Percentiles rank a stretch among this genome's conserved stretches.
phyloP scores from a whole-genome alignment of 805 yeast species.

The Nakazawaea ernobii region DNA sequence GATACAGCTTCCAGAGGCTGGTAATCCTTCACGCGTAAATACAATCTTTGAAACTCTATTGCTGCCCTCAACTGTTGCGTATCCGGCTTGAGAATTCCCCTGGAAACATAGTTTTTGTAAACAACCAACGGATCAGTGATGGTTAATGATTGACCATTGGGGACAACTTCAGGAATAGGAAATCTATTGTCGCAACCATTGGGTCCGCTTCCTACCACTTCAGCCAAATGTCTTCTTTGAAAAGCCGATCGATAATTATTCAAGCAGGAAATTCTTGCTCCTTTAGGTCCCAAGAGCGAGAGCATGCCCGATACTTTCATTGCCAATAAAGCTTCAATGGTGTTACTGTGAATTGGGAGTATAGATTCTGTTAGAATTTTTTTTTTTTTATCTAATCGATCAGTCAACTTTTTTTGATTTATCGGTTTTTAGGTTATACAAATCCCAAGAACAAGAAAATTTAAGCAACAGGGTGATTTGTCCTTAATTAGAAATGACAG shows the following conservation, averaged over 20 bases:
- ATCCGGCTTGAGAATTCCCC: constrained; percentile 50
- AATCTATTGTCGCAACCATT: constrained; percentile 19
- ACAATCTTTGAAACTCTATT: constrained; percentile 55
- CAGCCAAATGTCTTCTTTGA: background rate
- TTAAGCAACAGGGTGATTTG: too few species aligned
- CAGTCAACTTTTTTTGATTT: background rate
- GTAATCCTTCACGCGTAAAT: constrained; percentile 53
- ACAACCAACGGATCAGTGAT: constrained; percentile 60
- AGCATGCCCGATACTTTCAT: background rate
- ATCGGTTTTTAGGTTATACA: background rate
- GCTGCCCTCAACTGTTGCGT: constrained; percentile 57
- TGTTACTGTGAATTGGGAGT: too few species aligned
- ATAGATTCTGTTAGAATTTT: background rate
- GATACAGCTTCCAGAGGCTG: constrained; percentile 44
- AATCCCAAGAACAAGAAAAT: too few species aligned
- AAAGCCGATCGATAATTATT: background rate
- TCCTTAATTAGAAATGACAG: too few species aligned
- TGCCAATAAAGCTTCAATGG: too few species aligned
- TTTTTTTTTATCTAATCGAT: background rate
- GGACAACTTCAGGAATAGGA: constrained; percentile 13
- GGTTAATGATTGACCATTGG: constrained; percentile 20
- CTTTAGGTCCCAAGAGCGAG: too few species aligned
- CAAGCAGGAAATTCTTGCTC: background rate
- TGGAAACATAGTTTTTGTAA: constrained; percentile 46
- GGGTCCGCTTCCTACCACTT: constrained; percentile 15